Percentiles rank a stretch among this genome's conserved stretches.
phyloP scores from a whole-genome alignment of 306 rosid species.

The Carpinus fangiana region DNA sequence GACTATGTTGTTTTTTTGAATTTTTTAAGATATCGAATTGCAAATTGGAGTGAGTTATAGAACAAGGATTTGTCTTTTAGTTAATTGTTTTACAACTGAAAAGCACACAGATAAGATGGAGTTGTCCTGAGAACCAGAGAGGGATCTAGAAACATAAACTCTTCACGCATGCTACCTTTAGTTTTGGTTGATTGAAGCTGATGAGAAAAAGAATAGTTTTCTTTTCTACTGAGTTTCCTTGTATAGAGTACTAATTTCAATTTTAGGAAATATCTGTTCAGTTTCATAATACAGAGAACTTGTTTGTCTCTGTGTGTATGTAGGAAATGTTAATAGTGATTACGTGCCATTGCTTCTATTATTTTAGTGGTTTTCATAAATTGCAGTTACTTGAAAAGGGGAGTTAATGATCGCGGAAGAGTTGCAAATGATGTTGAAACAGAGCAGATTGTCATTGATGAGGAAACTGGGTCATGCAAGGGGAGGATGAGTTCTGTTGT shows the following conservation, averaged over 20 bases:
- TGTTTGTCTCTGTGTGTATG: slow-evolving; percentile 21
- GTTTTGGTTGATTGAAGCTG: background rate
- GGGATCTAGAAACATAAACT: background rate
- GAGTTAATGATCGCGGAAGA: slow-evolving; percentile 92
- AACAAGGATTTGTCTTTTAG: background rate
- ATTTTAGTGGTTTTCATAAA: slow-evolving; percentile 13
- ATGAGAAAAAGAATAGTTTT: background rate
- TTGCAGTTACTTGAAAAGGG: slow-evolving; percentile 88
- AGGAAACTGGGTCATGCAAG: slow-evolving; percentile 83
- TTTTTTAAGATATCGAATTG: background rate
- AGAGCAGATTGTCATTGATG: slow-evolving; percentile 93
- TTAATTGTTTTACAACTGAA: background rate
- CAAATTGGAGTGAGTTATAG: background rate
- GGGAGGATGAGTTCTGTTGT: slow-evolving; percentile 97
- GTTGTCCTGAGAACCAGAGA: background rate
- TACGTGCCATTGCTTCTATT: slow-evolving; percentile 9
- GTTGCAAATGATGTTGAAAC: slow-evolving; percentile 99
- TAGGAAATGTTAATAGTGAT: slow-evolving; percentile 18
- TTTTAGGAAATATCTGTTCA: background rate
- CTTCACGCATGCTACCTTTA: background rate
- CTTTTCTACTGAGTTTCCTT: background rate
- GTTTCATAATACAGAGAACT: slow-evolving; percentile 1
- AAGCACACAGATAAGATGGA: background rate
- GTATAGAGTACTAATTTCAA: background rate
- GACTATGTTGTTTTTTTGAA: background rate